Percentiles rank a stretch among this genome's conserved stretches.
Conservation (phyloP, 2,329 filamentous ascomycete genomes). For the Ophiostoma fasciatum region DNA sequence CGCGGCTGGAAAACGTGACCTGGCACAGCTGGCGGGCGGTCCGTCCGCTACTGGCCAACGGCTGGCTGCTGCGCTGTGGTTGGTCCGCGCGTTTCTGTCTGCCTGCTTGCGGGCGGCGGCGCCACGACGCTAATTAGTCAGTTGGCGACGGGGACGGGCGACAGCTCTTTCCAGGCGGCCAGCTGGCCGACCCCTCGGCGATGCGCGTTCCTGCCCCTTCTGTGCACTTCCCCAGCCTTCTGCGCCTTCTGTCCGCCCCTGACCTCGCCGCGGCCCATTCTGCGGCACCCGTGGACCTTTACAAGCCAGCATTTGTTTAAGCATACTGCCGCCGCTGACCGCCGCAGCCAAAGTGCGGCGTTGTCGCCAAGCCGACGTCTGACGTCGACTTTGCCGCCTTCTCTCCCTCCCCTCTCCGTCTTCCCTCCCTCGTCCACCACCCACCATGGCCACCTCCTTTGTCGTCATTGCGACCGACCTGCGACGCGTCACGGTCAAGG, state of each 20-base stretch:
- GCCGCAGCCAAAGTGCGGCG: no score
- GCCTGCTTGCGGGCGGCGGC: slow-evolving; percentile 5
- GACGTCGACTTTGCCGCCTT: no score
- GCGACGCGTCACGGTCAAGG: slow-evolving; percentile 67
- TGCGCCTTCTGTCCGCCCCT: slow-evolving; percentile 18
- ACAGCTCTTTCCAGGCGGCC: slow-evolving; percentile 2
- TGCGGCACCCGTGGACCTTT: no score
- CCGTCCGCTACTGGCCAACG: background rate
- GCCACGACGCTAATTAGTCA: no score
- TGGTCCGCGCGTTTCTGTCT: slow-evolving; percentile 7
- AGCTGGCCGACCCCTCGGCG: background rate
- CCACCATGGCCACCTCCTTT: slow-evolving; percentile 69
- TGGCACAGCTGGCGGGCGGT: background rate
- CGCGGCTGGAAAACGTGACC: slow-evolving; percentile 17
- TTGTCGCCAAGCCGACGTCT: no score
- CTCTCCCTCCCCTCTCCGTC: background rate
- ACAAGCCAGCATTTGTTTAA: no score
- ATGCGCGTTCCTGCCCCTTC: slow-evolving; percentile 1
- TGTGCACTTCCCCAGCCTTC: slow-evolving; percentile 7
- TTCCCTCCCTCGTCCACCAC: background rate
- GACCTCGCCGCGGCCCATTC: no score
- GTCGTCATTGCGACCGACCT: slow-evolving; percentile 73
- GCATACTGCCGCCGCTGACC: no score
- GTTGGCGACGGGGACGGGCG: no score
- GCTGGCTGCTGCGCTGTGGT: background rate